Evolutionary conservation across 306 rosid genomes (phyloP).

Genomic region (Prunus dulcis): DNA sequence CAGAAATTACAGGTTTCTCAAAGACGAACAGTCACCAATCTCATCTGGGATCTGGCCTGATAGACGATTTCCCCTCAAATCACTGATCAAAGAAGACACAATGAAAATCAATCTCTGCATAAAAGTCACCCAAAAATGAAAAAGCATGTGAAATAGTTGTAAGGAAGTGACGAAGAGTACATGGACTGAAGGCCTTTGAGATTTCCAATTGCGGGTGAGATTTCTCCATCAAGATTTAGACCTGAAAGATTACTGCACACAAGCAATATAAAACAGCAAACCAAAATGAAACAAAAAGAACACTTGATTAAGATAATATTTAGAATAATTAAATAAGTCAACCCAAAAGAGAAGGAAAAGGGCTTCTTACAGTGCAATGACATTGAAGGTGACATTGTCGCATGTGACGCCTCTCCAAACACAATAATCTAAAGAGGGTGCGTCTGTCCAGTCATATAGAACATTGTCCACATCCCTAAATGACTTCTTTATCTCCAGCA

Average conservation of each 20-base stretch:
- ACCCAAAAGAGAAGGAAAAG: neutral
- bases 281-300: conserved; percentile 3
- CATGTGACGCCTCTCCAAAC: conserved; percentile 89
- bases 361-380: conserved; percentile 74
- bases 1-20: conserved; percentile 58
- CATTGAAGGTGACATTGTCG: conserved; percentile 81
- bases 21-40: conserved; percentile 90
- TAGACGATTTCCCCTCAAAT: conserved; percentile 63
- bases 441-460: conserved; percentile 84
- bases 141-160: neutral
- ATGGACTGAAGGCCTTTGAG: conserved; percentile 69
- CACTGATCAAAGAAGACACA: conserved; percentile 48
- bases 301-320: neutral
- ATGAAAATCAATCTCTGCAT: neutral
- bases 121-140: neutral
- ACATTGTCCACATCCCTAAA: conserved; percentile 87
- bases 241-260: conserved; percentile 77
- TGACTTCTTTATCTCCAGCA: conserved; percentile 87
- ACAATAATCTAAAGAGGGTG: conserved; percentile 84
- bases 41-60: conserved; percentile 99
- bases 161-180: conserved; percentile 33
- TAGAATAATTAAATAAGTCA: neutral
- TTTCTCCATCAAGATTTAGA: conserved; percentile 86
- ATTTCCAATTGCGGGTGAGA: conserved; percentile 78
- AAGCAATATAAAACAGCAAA: conserved; percentile 3